Evolutionary conservation across 306 rosid species (phyloP).

Genomic region (Dryas octopetala): DNA sequence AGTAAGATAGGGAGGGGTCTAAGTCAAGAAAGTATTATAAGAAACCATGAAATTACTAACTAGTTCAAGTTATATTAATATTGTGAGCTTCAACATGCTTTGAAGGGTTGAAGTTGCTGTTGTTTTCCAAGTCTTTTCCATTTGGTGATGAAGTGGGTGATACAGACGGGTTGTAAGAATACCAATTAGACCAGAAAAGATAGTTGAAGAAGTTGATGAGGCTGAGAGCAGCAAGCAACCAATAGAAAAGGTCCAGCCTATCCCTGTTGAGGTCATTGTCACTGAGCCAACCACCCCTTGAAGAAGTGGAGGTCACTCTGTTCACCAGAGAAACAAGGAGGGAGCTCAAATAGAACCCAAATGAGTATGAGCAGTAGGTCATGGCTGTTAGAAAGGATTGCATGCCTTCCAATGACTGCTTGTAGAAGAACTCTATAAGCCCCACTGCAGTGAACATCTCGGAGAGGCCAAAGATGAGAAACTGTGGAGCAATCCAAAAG

Average conservation of each 20-base stretch:
- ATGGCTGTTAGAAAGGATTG: slow-evolving; percentile 60
- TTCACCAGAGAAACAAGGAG: slow-evolving; percentile 55
- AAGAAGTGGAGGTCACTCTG: slow-evolving; percentile 30
- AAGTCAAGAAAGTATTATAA: background rate
- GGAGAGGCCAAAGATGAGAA: slow-evolving; percentile 52
- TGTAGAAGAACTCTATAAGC: slow-evolving; percentile 60
- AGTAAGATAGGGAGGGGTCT: background rate
- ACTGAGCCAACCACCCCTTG: slow-evolving; percentile 50
- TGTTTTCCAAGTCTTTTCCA: slow-evolving; percentile 26
- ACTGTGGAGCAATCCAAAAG: slow-evolving; percentile 63
- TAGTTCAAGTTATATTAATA: slow-evolving; percentile 4
- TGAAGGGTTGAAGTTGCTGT: slow-evolving; percentile 21
- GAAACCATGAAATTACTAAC: background rate
- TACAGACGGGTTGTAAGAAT: slow-evolving; percentile 36
- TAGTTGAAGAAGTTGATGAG: slow-evolving; percentile 53
- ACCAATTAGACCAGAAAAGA: slow-evolving; percentile 53
- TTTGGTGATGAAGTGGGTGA: slow-evolving; percentile 9
- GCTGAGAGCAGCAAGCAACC: slow-evolving; percentile 61
- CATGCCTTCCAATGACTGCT: slow-evolving; percentile 58
- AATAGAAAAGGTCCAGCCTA: slow-evolving; percentile 53
- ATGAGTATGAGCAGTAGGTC: slow-evolving; percentile 63
- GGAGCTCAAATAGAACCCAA: slow-evolving; percentile 63
- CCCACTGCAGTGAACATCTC: slow-evolving; percentile 68
- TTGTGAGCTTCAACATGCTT: slow-evolving; percentile 5
- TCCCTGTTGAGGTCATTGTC: slow-evolving; percentile 57